Conservation (phyloP, 163 green algal genomes). For the Chlorella variabilis region DNA sequence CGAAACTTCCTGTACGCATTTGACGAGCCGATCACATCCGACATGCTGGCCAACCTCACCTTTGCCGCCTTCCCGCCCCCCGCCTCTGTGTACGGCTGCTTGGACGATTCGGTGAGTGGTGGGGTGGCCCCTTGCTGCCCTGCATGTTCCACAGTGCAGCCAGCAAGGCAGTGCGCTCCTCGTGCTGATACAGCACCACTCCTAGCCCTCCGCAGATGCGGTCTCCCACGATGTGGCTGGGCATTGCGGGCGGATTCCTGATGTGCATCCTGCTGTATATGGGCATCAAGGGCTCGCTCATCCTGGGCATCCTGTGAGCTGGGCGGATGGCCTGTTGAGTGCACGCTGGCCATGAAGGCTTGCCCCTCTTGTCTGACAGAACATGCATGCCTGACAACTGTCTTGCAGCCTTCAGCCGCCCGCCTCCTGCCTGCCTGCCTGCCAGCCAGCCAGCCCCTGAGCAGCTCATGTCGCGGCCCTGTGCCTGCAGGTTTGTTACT, state of each 20-base stretch:
- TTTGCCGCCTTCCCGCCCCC: neutral
- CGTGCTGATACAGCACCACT: neutral
- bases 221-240: conserved; percentile 69
- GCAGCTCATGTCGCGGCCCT: too few species aligned
- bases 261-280: conserved; percentile 68
- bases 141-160: neutral
- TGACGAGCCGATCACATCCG: neutral
- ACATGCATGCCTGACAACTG: too few species aligned
- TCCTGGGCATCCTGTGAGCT: conserved; percentile 68
- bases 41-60: conserved; percentile 6
- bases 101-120: neutral
- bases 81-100: conserved; percentile 44
- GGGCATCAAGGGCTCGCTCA: conserved; percentile 71
- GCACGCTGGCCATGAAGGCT: neutral
- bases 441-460: too few species aligned
- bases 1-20: conserved; percentile 44
- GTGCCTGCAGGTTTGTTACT: conserved; percentile 72
- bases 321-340: conserved; percentile 49
- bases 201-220: conserved; percentile 56
- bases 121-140: neutral
- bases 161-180: neutral
- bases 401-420: too few species aligned
- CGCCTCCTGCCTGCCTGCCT: too few species aligned
- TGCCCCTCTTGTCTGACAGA: too few species aligned
- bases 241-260: conserved; percentile 69